Evolutionary conservation across 257 asterid species (phyloP), one percentile per base, ranked within the genome.

Genomic region (Rauvolfia tetraphylla): DNA sequence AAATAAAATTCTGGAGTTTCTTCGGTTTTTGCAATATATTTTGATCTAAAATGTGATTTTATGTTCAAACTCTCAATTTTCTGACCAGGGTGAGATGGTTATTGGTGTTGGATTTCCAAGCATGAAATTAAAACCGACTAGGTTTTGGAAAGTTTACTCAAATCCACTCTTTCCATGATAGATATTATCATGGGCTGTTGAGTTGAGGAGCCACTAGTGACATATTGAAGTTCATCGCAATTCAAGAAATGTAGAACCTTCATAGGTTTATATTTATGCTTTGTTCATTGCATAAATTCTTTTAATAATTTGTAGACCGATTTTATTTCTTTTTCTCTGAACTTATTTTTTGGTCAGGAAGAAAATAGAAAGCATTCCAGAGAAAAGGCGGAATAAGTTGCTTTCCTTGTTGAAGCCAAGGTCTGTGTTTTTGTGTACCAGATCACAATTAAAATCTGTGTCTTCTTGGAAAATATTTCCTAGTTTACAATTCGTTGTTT

Each of bases 321-420:
- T 34, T 38, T 67, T 34, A 8, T 38, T 66, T 39, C 7, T 38
- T 66, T 10, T 66, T 11, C 6, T 6, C 17, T 66, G 14, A 41
- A 25, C 62, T 36, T 80, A 79, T 2, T 17, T 66, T 82, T 29
- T 76, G 72, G 54, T 78, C 86, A 93, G 98, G 98, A 91, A 93
- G 86, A 93, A 93, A 78, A 90, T 93, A 71, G 95, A 85, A 77
- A 94, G 90, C 79, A 88, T 93, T 58, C 98, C 98, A 1, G 95
- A 84, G 80, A 88, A 89, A 78, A 89, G 98, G 85, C 85, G 96
- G 76, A 88, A 86, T 75, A 82, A 88, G 54, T 87, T 93, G 78
- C 82, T 93, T 56, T 70, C 87, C 69, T 76, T 88, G 81, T 84
- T 93, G 33, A 83, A 83, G 34, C 89, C 96, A 80, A 88, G 96